Conservation (phyloP, 2,329 filamentous ascomycete genomes). For the Scedosporium dehoogii region DNA sequence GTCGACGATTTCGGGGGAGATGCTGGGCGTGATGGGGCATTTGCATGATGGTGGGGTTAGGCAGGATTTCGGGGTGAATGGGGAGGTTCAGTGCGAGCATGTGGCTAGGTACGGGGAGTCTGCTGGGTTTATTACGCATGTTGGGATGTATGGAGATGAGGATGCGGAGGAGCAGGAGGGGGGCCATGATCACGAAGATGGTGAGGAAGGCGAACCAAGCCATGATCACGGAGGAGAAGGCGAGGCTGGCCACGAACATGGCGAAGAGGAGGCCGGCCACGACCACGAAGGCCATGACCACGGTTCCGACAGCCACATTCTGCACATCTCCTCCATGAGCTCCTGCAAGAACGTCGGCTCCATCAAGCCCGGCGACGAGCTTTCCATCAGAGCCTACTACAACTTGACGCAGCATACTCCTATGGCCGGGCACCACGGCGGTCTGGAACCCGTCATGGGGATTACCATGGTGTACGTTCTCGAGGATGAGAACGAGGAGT, state of each 20-base stretch:
- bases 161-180: not conserved
- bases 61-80: conserved; percentile 2
- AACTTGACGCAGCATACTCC: not conserved
- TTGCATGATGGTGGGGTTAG: conserved; percentile 7
- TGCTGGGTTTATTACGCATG: conserved; percentile 6
- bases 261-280: not conserved
- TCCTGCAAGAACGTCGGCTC: not conserved
- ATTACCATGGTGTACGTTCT: conserved; percentile 4
- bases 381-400: conserved; percentile 6
- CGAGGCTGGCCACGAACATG: not conserved
- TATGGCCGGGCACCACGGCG: conserved; percentile 7
- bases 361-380: not conserved
- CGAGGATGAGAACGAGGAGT: not conserved
- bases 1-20: not conserved
- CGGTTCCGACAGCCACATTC: not conserved
- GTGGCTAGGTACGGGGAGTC: conserved; percentile 3
- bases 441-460: conserved; percentile 7
- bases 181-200: not conserved
- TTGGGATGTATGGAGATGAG: conserved; percentile 6
- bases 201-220: not conserved
- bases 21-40: conserved; percentile 1
- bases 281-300: conserved; percentile 5
- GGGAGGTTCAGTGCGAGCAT: conserved; percentile 1
- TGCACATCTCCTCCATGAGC: conserved; percentile 5
- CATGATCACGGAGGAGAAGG: conserved; percentile 3